Percentiles rank a stretch among this genome's conserved stretches.
These are phyloP conservation scores for Trichoderma parareesei DNA, from an alignment of 495 filamentous ascomycete genomes.

Conservation along the genomic window DNA sequence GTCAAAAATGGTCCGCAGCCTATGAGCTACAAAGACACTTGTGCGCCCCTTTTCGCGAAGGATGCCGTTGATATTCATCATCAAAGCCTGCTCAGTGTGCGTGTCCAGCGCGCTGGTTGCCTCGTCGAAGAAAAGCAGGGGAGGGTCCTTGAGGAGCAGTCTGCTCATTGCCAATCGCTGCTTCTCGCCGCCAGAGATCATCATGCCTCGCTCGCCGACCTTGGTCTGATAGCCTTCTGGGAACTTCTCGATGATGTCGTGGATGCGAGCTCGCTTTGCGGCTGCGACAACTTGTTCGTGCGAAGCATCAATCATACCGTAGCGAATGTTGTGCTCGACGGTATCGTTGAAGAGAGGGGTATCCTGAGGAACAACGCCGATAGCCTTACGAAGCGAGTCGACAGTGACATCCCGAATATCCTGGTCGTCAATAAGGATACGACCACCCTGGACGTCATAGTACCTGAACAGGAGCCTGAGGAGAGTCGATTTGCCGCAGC, in stretches of 20 bases:
- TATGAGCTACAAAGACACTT: slow-evolving; percentile 89
- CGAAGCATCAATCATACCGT: slow-evolving; percentile 78
- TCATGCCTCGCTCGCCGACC: slow-evolving; percentile 93
- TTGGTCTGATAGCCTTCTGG: slow-evolving; percentile 86
- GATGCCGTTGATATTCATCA: slow-evolving; percentile 91
- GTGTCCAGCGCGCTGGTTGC: slow-evolving; percentile 95
- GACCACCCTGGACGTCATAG: slow-evolving; percentile 82
- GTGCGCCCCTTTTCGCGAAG: slow-evolving; percentile 81
- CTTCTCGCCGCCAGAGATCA: slow-evolving; percentile 97
- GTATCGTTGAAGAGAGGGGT: slow-evolving; percentile 95
- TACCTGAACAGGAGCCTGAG: slow-evolving; percentile 86
- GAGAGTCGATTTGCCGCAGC: slow-evolving; percentile 93
- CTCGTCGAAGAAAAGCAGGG: slow-evolving; percentile 93
- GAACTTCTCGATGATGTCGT: slow-evolving; percentile 68
- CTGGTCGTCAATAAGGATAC: slow-evolving; percentile 87
- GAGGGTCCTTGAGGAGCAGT: slow-evolving; percentile 84
- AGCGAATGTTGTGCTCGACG: slow-evolving; percentile 89
- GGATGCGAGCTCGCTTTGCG: slow-evolving; percentile 72
- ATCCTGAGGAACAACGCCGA: slow-evolving; percentile 96
- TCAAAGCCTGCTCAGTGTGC: slow-evolving; percentile 84
- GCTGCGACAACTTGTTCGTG: slow-evolving; percentile 64
- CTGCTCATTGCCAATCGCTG: slow-evolving; percentile 84
- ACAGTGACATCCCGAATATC: slow-evolving; percentile 77
- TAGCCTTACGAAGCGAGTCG: slow-evolving; percentile 73
- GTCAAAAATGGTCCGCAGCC: slow-evolving; percentile 87